These are phyloP conservation scores for Penicillium turbatum DNA, from an alignment of 495 filamentous ascomycete genomes.

Conservation along the genomic window DNA sequence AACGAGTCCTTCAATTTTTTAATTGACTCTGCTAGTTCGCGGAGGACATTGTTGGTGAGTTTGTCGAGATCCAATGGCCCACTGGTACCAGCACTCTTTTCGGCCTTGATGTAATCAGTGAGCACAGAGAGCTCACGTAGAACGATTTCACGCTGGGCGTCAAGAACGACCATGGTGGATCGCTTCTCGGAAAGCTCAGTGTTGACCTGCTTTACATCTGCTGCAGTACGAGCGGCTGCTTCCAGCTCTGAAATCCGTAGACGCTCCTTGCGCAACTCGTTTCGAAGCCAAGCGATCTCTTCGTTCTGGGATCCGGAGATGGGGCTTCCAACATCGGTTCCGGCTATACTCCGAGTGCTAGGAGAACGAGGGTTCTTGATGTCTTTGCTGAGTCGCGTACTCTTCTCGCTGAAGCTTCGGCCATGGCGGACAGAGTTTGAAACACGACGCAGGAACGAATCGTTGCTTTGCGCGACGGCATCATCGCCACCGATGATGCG, in stretches of 20 bases:
- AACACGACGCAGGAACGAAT: slow-evolving; percentile 77
- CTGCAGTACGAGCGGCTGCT: slow-evolving; percentile 59
- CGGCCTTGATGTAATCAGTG: slow-evolving; percentile 68
- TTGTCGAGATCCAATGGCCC: slow-evolving; percentile 68
- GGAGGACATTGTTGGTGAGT: slow-evolving; percentile 77
- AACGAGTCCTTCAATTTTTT: slow-evolving; percentile 80
- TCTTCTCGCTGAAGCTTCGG: slow-evolving; percentile 78
- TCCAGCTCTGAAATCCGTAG: slow-evolving; percentile 82
- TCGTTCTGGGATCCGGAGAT: slow-evolving; percentile 62
- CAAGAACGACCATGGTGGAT: slow-evolving; percentile 91
- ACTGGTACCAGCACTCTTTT: slow-evolving; percentile 55
- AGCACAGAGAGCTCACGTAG: slow-evolving; percentile 86
- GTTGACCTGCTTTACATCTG: slow-evolving; percentile 78
- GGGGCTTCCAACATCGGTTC: slow-evolving; percentile 70
- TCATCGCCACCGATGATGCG: slow-evolving; percentile 72
- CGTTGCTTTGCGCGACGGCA: slow-evolving; percentile 38
- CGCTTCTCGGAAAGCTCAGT: slow-evolving; percentile 88
- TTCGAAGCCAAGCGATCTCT: slow-evolving; percentile 67
- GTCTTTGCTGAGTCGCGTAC: slow-evolving; percentile 44
- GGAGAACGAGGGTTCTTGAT: slow-evolving; percentile 70
- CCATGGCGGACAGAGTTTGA: slow-evolving; percentile 92
- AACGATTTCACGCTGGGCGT: slow-evolving; percentile 92
- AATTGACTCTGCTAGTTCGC: slow-evolving; percentile 82
- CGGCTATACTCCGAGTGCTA: slow-evolving; percentile 58
- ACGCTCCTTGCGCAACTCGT: slow-evolving; percentile 74